Conservation (phyloP, 352 stramenopile species). For the Phytophthora quininea region DNA sequence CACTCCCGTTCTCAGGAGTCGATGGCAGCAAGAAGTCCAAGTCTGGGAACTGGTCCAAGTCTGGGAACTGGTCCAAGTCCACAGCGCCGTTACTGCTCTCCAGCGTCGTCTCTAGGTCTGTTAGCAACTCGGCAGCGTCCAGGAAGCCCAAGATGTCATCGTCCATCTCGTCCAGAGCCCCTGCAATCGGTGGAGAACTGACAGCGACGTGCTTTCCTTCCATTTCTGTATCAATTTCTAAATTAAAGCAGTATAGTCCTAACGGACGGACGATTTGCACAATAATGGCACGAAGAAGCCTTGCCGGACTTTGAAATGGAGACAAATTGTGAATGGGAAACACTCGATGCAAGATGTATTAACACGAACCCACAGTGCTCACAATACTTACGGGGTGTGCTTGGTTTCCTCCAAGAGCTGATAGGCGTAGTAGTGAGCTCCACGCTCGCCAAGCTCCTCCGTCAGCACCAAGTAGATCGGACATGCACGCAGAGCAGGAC, state of each 20-base stretch:
- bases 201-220: too few relatives aligned
- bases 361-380: too few relatives aligned
- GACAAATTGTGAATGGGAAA: too few relatives aligned
- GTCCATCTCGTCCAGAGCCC: background rate
- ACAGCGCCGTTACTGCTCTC: constrained; percentile 37
- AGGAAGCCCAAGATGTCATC: background rate
- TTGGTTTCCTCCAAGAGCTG: constrained; percentile 63
- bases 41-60: constrained; percentile 53
- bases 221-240: too few relatives aligned
- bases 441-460: constrained; percentile 84
- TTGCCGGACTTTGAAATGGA: too few relatives aligned
- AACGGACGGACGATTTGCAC: too few relatives aligned
- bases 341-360: too few relatives aligned
- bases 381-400: constrained; percentile 1
- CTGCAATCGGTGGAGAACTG: too few relatives aligned
- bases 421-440: constrained; percentile 89
- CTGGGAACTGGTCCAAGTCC: constrained; percentile 49
- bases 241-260: too few relatives aligned
- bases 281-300: too few relatives aligned
- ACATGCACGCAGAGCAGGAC: constrained; percentile 58
- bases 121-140: constrained; percentile 33
- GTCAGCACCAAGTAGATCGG: constrained; percentile 86
- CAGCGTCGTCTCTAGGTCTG: constrained; percentile 9
- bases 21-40: constrained; percentile 51
- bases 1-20: constrained; percentile 24